These are phyloP conservation scores for Erodium trifolium DNA, from an alignment of 441 rosid genomes.

Conservation along the genomic window DNA sequence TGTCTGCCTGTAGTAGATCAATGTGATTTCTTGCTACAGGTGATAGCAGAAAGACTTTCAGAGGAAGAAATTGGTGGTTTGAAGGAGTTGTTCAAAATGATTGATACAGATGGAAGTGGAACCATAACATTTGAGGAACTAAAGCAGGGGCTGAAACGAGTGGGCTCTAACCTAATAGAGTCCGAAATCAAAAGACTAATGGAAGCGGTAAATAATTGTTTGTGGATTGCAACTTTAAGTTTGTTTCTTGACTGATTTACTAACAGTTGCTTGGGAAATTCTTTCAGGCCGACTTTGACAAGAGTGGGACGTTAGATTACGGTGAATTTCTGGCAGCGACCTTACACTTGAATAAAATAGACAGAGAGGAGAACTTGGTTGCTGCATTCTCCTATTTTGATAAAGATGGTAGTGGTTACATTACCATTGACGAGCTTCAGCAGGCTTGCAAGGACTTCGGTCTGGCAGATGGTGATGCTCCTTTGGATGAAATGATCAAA, in stretches of 20 bases:
- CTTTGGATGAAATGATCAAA: conserved; percentile 53
- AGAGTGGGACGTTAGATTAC: conserved; percentile 89
- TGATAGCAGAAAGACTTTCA: conserved; percentile 83
- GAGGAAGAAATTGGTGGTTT: conserved; percentile 91
- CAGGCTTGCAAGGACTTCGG: conserved; percentile 41
- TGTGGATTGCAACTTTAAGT: conserved; percentile 2
- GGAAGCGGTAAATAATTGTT: conserved; percentile 63
- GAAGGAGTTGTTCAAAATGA: conserved; percentile 94
- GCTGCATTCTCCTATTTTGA: conserved; percentile 87
- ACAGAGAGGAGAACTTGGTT: conserved; percentile 71
- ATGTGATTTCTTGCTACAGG: conserved; percentile 30
- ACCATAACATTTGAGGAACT: conserved; percentile 81
- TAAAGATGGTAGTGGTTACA: conserved; percentile 87
- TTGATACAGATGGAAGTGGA: conserved; percentile 27
- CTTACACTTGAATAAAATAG: conserved; percentile 80
- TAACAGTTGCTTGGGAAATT: not conserved
- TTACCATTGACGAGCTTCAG: conserved; percentile 54
- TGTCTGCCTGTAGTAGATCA: not conserved
- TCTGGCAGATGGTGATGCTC: conserved; percentile 63
- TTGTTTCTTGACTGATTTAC: not conserved
- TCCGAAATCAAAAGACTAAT: conserved; percentile 59
- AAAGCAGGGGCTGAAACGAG: conserved; percentile 68
- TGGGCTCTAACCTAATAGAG: conserved; percentile 67
- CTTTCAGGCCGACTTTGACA: conserved; percentile 80
- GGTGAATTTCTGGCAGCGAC: conserved; percentile 92